Conservation (phyloP, 2,329 filamentous ascomycete species). For the Fusarium brachygibbosum region DNA sequence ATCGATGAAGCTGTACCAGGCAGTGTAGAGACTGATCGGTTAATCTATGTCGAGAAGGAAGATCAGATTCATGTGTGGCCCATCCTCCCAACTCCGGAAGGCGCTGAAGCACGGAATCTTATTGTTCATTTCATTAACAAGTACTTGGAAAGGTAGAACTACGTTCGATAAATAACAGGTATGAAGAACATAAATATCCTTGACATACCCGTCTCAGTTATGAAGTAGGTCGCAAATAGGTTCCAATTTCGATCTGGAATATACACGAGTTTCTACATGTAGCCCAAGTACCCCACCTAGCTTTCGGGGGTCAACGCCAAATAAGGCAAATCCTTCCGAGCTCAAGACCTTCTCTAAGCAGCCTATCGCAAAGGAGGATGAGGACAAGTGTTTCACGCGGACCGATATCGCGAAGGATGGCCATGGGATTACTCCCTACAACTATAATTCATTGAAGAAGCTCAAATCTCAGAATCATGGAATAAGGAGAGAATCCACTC, state of each 20-base stretch:
- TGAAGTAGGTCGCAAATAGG: neutral
- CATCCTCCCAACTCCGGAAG: conserved; percentile 4
- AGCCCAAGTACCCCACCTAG: neutral
- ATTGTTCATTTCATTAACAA: conserved; percentile 7
- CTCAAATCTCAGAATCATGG: too few relatives aligned
- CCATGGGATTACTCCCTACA: too few relatives aligned
- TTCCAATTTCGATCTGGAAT: neutral
- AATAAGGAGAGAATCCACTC: too few relatives aligned
- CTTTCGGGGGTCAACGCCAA: neutral
- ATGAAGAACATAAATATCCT: too few relatives aligned
- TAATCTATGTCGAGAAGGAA: conserved; percentile 14
- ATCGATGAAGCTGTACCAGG: neutral
- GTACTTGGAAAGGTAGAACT: neutral
- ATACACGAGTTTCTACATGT: neutral
- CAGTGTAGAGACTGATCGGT: neutral
- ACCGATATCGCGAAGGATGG: too few relatives aligned
- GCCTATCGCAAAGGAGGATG: neutral
- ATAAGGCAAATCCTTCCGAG: neutral
- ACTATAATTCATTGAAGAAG: too few relatives aligned
- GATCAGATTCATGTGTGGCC: conserved; percentile 14
- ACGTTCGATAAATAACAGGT: too few relatives aligned
- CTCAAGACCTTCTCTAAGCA: neutral
- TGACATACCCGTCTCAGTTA: too few relatives aligned
- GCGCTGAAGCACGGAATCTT: neutral
- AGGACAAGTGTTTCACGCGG: too few relatives aligned